Evolutionary conservation across 1,284 basidiomycete species (phyloP).

Genomic region (Malassezia sympodialis): DNA sequence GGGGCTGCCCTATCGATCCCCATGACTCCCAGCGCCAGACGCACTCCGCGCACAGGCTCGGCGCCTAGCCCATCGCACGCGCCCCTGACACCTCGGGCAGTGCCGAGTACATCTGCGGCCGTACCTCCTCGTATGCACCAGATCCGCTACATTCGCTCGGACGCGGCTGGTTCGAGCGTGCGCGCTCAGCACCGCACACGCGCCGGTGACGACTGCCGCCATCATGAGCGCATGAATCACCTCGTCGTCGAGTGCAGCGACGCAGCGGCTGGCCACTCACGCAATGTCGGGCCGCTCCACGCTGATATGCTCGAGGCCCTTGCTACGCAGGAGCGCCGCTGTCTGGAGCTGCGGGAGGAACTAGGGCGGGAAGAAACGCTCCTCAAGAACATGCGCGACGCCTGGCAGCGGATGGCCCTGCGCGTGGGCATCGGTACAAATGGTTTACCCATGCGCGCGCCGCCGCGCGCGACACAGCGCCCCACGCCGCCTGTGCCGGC

Average conservation of each 20-base stretch:
- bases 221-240: background rate
- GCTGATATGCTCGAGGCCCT: conserved; percentile 4
- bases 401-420: conserved; percentile 14
- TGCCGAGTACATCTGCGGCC: background rate
- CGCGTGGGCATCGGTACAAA: background rate
- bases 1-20: background rate
- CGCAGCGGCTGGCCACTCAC: background rate
- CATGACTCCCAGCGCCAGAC: background rate
- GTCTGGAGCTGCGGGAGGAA: conserved; percentile 17
- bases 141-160: background rate
- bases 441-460: background rate
- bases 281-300: background rate
- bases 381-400: conserved; percentile 6
- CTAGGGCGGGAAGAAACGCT: conserved; percentile 8
- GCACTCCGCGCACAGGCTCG: background rate
- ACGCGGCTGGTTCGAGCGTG: background rate
- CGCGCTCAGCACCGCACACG: background rate
- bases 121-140: background rate
- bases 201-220: background rate
- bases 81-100: background rate
- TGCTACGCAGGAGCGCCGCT: conserved; percentile 13
- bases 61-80: background rate
- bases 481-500: background rate
- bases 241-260: background rate
- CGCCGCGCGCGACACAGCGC: background rate